Conservation (phyloP, 1,284 basidiomycete species). For the Pholiota adiposa region DNA sequence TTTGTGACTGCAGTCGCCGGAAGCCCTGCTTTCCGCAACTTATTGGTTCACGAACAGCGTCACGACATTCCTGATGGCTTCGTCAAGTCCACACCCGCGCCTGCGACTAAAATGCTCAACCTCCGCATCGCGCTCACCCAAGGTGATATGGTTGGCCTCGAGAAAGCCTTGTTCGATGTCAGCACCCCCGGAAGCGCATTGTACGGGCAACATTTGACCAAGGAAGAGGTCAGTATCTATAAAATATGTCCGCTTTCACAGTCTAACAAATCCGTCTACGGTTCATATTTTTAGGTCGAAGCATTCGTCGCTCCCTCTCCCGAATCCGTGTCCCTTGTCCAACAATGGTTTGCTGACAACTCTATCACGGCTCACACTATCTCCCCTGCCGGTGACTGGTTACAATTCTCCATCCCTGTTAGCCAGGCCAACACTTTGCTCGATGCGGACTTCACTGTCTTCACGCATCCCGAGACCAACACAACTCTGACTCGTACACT, state of each 20-base stretch:
- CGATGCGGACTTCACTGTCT: slow-evolving; percentile 38
- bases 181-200: slow-evolving; percentile 45
- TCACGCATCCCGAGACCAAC: slow-evolving; percentile 35
- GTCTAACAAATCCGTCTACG: neutral
- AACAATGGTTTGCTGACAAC: slow-evolving; percentile 41
- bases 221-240: slow-evolving; percentile 13
- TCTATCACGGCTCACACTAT: slow-evolving; percentile 28
- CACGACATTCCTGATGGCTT: slow-evolving; percentile 18
- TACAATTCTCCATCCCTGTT: slow-evolving; percentile 40
- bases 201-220: slow-evolving; percentile 35
- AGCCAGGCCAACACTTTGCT: slow-evolving; percentile 42
- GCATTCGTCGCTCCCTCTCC: slow-evolving; percentile 37
- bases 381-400: slow-evolving; percentile 43
- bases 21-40: slow-evolving; percentile 16
- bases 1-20: slow-evolving; percentile 2
- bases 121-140: slow-evolving; percentile 50
- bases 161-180: slow-evolving; percentile 47
- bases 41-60: slow-evolving; percentile 21
- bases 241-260: neutral
- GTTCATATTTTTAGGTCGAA: slow-evolving; percentile 37
- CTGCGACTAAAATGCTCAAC: slow-evolving; percentile 17
- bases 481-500: slow-evolving; percentile 54
- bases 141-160: slow-evolving; percentile 43
- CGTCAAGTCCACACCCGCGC: slow-evolving; percentile 11
- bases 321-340: slow-evolving; percentile 39